phyloP scores from a whole-genome alignment of 2,329 filamentous ascomycete genomes.

The Bipolaris sorokiniana region DNA sequence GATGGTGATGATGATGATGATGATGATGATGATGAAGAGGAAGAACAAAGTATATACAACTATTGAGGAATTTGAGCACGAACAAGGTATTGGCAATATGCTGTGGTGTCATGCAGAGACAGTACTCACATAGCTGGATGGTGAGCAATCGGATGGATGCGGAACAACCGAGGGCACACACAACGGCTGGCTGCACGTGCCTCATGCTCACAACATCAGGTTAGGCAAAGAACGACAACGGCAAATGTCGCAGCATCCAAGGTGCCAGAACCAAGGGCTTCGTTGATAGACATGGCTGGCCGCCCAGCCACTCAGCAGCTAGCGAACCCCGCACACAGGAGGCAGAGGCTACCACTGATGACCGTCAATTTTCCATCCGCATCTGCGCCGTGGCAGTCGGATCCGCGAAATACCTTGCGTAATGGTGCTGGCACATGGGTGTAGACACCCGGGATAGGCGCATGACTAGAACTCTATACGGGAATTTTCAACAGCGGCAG shows the following conservation, averaged over 20 bases:
- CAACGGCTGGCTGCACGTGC: not conserved
- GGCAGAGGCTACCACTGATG: not conserved
- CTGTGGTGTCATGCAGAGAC: too few species aligned
- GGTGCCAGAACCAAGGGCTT: conserved; percentile 2
- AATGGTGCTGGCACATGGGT: not conserved
- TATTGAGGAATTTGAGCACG: too few species aligned
- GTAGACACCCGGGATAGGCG: too few species aligned
- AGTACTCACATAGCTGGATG: too few species aligned
- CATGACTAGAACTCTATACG: not conserved
- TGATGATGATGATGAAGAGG: too few species aligned
- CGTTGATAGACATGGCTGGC: not conserved
- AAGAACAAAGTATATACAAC: too few species aligned
- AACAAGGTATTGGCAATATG: too few species aligned
- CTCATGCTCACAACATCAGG: not conserved
- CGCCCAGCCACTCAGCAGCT: not conserved
- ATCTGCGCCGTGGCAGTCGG: not conserved
- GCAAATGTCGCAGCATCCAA: not conserved
- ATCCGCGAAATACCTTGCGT: not conserved
- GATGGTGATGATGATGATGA: rapidly evolving
- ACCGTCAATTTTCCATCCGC: conserved; percentile 2
- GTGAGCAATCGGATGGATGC: not conserved
- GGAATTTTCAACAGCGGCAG: not conserved
- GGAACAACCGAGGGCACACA: not conserved
- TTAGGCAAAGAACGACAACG: not conserved
- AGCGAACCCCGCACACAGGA: conserved; percentile 6